Percentiles rank a stretch among this genome's conserved stretches.
phyloP scores from a whole-genome alignment of 441 rosid genomes.

The Pelargonium cotyledonis region DNA sequence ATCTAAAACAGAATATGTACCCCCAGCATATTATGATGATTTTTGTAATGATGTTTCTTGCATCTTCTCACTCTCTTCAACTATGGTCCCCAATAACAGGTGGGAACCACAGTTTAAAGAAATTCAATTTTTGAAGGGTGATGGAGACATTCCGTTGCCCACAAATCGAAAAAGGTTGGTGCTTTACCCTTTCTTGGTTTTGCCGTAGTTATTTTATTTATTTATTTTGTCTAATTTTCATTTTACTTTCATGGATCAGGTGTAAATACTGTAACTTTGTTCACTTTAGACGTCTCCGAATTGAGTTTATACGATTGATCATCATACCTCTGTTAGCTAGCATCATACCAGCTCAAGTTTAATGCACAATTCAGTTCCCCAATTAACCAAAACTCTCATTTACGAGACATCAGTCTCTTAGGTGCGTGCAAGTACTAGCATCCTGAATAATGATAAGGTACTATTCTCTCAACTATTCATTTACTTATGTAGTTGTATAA shows the following conservation, averaged over 20 bases:
- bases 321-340: neutral
- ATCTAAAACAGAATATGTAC: slow-evolving; percentile 10
- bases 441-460: neutral
- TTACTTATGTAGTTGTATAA: neutral
- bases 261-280: neutral
- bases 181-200: slow-evolving; percentile 27
- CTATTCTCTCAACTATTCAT: neutral
- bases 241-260: neutral
- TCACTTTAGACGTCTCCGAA: no score
- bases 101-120: slow-evolving; percentile 40
- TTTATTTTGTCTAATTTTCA: neutral
- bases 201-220: neutral
- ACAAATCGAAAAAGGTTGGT: slow-evolving; percentile 48
- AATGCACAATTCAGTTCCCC: neutral
- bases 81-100: slow-evolving; percentile 51
- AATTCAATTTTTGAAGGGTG: slow-evolving; percentile 34
- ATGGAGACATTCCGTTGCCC: slow-evolving; percentile 56
- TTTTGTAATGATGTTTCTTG: slow-evolving; percentile 22
- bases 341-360: neutral
- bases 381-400: no score
- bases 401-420: no score
- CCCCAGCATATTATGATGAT: slow-evolving; percentile 12
- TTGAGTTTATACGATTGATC: neutral
- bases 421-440: neutral
- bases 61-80: slow-evolving; percentile 21